Base-by-base conservation (phyloP, 441 rosid genomes). In the Lepidium campestre region DNA sequence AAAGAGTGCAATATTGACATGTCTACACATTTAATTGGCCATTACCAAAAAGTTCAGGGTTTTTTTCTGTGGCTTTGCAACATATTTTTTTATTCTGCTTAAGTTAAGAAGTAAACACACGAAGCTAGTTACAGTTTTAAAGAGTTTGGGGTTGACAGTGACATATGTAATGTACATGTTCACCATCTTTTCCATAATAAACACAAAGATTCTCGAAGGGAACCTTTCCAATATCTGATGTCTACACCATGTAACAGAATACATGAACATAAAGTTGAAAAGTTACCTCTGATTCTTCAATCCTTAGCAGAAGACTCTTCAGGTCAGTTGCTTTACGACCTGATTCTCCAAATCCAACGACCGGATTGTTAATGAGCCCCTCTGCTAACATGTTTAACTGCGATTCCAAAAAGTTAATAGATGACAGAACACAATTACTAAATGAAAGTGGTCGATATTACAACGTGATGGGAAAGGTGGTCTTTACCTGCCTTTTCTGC, bases 401-500 rank as follows among this genome's bases (percentile, higher is more conserved):
- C 70, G 78, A 62, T 67, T 46, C 71, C 17, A 81, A 63, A 70
- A 67, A 53, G 40, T 66, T 44, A 40, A 56, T 31, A 66, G 40
- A 72, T 52, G 75, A 61, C 29, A 60, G 46, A 49, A 42, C 58
- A 67, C 62, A 32, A 47, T 48, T 48, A 61, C 39, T 46, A 46
- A 53, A 73, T 67, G 58, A 65, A 58, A 39, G 56, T 6, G 31
- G 46, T 37, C 60, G 61, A 57, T 75, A 20, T 42, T 42, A 63
- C 29, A 55, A 68, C 58, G 40, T 36, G 68, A 62, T 65, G 65
- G 44, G 23, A 65, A 72, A 57, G 61, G 55, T 61, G 67, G 71
- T 68, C 75, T 77, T 81, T 82, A 88, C 99, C 98, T 88, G 99
- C 89, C 99, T 92, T 78, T 88, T 95, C 82, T 95, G 99, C 98